phyloP scores from a whole-genome alignment of 169 alveolate species.

The Hepatocystis sp. region DNA sequence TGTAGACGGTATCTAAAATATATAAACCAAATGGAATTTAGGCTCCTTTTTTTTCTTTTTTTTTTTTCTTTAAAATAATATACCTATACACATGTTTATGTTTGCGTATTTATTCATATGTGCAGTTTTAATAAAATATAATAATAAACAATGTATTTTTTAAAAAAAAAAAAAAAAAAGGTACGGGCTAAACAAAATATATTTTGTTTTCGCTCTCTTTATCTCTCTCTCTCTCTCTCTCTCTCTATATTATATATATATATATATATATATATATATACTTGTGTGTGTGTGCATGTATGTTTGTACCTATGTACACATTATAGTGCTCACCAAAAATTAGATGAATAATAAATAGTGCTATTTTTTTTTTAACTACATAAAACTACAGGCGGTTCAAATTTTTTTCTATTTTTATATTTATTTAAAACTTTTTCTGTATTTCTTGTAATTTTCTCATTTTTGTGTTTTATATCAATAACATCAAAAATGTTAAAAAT shows the following conservation, averaged over 20 bases:
- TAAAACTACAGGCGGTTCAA: constrained; percentile 21
- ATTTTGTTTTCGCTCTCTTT: too few species aligned
- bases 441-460: constrained; percentile 64
- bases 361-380: constrained; percentile 65
- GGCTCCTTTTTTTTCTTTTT: too few species aligned
- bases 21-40: too few species aligned
- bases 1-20: too few species aligned
- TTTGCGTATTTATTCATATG: too few species aligned
- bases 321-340: background rate
- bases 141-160: too few species aligned
- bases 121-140: too few species aligned
- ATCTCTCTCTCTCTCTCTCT: background rate
- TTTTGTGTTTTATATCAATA: constrained; percentile 35
- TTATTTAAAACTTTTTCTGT: constrained; percentile 45
- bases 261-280: background rate
- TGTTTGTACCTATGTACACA: background rate
- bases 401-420: constrained; percentile 59
- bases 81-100: too few species aligned
- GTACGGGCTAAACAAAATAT: too few species aligned
- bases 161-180: too few species aligned
- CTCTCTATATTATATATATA: background rate
- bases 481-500: constrained; percentile 60
- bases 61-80: too few species aligned
- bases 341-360: background rate
- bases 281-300: background rate